These are phyloP conservation scores for Syncephalastrum contaminatum DNA, from an alignment of 371 early-diverging fungal species.

Conservation along the genomic window DNA sequence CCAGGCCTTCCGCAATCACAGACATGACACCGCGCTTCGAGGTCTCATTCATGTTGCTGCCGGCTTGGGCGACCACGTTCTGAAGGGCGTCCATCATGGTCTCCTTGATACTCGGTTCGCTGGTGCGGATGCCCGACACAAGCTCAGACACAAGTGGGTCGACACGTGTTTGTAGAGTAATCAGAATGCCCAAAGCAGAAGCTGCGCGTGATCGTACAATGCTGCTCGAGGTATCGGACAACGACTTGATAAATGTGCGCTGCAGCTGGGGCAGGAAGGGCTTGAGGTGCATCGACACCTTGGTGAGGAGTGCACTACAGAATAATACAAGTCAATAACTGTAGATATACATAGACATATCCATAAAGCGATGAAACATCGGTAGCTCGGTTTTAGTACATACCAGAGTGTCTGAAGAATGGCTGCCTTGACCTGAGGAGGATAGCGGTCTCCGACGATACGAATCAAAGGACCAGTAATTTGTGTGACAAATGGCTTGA, in stretches of 20 bases:
- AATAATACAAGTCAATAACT: neutral
- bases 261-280: constrained; percentile 98
- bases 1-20: constrained; percentile 50
- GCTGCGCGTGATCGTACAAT: constrained; percentile 82
- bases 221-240: constrained; percentile 71
- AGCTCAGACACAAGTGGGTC: constrained; percentile 88
- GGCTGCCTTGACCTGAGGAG: constrained; percentile 87
- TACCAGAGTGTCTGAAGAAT: constrained; percentile 83
- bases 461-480: constrained; percentile 98
- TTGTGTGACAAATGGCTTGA: constrained; percentile 90
- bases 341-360: no score
- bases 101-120: constrained; percentile 52
- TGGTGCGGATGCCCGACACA: constrained; percentile 68
- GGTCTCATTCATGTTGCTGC: constrained; percentile 56
- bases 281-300: constrained; percentile 84
- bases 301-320: constrained; percentile 66
- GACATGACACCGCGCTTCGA: constrained; percentile 58
- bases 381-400: constrained; percentile 5
- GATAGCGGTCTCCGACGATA: constrained; percentile 94
- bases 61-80: constrained; percentile 53
- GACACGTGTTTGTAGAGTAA: constrained; percentile 79
- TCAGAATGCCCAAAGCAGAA: constrained; percentile 74
- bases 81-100: constrained; percentile 72
- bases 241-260: constrained; percentile 92
- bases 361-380: neutral